These are phyloP conservation scores for Pleomassaria siparia DNA, from an alignment of 2,329 filamentous ascomycete species.

Conservation along the genomic window DNA sequence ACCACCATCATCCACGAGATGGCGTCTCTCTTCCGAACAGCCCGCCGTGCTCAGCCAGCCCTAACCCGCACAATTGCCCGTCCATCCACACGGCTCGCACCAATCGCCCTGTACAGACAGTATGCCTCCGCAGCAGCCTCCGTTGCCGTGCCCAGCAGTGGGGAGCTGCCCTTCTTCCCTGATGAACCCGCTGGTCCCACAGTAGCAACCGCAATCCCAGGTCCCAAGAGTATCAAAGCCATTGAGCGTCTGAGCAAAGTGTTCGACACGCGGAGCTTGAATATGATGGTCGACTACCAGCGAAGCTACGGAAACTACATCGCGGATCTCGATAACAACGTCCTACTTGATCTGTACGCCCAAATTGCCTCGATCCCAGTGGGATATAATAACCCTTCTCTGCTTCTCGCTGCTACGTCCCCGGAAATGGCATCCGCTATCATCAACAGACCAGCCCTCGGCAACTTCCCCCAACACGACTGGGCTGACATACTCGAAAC, in stretches of 20 bases:
- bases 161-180: conserved; percentile 56
- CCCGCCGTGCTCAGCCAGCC: conserved; percentile 21
- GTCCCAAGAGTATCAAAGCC: conserved; percentile 70
- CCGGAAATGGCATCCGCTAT: conserved; percentile 78
- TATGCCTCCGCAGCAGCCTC: conserved; percentile 35
- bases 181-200: conserved; percentile 60
- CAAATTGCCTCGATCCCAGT: conserved; percentile 93
- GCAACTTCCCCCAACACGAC: conserved; percentile 85
- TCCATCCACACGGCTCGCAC: conserved; percentile 15
- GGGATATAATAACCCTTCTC: conserved; percentile 85
- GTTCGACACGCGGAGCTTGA: conserved; percentile 83
- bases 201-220: conserved; percentile 66
- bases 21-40: conserved; percentile 35
- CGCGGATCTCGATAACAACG: conserved; percentile 70
- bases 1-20: conserved; percentile 16
- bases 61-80: conserved; percentile 19
- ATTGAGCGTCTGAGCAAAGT: conserved; percentile 73
- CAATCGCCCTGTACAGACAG: conserved; percentile 25
- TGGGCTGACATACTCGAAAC: conserved; percentile 79
- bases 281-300: conserved; percentile 52
- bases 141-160: conserved; percentile 29
- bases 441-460: conserved; percentile 85
- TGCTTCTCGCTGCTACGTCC: conserved; percentile 69
- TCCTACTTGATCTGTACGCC: conserved; percentile 73
- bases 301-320: conserved; percentile 72